Evolutionary conservation across 208 protist species (phyloP), one percentile per base, ranked within the genome.

Genomic region (Balamuthia mandrillaris): DNA sequence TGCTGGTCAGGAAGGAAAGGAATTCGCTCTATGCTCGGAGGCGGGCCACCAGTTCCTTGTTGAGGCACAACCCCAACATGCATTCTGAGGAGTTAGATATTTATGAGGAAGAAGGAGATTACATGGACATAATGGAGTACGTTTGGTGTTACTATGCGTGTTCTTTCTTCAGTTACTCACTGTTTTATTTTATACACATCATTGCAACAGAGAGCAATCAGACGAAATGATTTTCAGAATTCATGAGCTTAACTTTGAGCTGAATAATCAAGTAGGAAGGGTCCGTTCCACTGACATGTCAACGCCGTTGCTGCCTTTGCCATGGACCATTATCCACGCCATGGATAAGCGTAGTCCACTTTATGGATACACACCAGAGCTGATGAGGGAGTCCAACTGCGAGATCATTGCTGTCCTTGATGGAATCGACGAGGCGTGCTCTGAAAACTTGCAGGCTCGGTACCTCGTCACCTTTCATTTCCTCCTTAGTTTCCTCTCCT

Each of bases 291-390:
- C 72, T 65, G 74, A 63, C 27, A 65, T 66, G 18, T 44, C 74
- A 3, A 65, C 74, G 24, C 31, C 74, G 21, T 52, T 82, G 2
- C 54, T 82, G 0, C 49, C 74, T 0, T 52, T 82, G 4, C 74
- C 74, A 27, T 82, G 74, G 74, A 82, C 74, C 16, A 37, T 82
- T 31, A 27, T 82, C 3, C 74, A 82, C 33, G 74, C 31, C 21
- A 82, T 82, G 74, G 74, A 82, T n/a, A 52, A 82, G 24, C 74
- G 54, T n/a, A 82, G 74, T 24, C 74, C 74, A 27, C 49, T 82
- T 7, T 65, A 65, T 63, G 74, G 74, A 7, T 21, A 45, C 54
- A 82, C 74, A 2, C 74, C 74, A 4, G 35, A 66, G n/a, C 51
- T 39, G 0, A 45, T 82, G 5, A 52, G 51, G 27, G 74, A 12